Evolutionary conservation across 352 stramenopile species (phyloP).

Genomic region (Thalassiosira allenii): DNA sequence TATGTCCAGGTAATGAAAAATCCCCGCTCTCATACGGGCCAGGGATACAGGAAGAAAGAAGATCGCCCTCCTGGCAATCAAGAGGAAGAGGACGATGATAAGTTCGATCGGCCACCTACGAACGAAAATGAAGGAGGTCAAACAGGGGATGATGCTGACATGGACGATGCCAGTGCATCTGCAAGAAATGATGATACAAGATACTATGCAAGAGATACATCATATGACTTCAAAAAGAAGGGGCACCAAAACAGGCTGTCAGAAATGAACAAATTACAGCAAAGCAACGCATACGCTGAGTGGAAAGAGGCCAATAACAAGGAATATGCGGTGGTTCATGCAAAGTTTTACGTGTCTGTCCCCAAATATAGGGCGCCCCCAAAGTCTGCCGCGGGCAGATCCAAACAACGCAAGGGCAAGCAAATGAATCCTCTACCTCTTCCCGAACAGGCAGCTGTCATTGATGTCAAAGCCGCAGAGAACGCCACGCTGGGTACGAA

Average conservation of each 20-base stretch:
- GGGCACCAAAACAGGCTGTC: constrained; percentile 45
- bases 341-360: constrained; percentile 53
- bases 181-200: neutral
- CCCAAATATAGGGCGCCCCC: constrained; percentile 16
- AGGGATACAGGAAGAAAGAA: constrained; percentile 33
- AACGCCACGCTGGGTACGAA: constrained; percentile 47
- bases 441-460: constrained; percentile 36
- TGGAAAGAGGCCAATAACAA: constrained; percentile 49
- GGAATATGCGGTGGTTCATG: constrained; percentile 48
- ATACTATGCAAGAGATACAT: constrained; percentile 52
- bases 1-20: constrained; percentile 64
- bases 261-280: constrained; percentile 49
- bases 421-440: constrained; percentile 21
- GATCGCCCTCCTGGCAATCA: constrained; percentile 17
- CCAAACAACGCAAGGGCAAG: constrained; percentile 7
- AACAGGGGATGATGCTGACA: constrained; percentile 12
- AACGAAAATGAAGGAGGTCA: neutral
- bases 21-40: constrained; percentile 60
- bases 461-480: constrained; percentile 55
- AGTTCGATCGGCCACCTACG: constrained; percentile 18
- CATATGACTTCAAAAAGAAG: constrained; percentile 45
- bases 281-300: constrained; percentile 15
- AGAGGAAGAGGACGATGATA: constrained; percentile 30
- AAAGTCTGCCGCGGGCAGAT: neutral
- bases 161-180: constrained; percentile 9